Evolutionary conservation across 306 rosid genomes (phyloP).

Genomic region (Vigna radiata): DNA sequence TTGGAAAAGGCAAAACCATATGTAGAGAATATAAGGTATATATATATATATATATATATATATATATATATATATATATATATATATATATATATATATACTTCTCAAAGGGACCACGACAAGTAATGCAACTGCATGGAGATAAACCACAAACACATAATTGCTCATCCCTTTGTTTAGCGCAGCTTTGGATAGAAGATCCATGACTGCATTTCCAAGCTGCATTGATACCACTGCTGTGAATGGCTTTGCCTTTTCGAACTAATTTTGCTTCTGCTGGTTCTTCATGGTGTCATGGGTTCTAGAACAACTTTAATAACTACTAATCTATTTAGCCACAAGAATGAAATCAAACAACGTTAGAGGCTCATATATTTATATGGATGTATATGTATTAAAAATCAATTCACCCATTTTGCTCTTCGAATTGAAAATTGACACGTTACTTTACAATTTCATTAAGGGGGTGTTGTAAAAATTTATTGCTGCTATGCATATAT

Average conservation of each 20-base stretch:
- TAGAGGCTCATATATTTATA: conserved; percentile 34
- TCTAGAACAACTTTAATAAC: neutral
- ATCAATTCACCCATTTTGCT: neutral
- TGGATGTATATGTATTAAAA: neutral
- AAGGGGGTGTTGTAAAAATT: conserved; percentile 8
- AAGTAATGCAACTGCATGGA: conserved; percentile 73
- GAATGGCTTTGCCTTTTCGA: conserved; percentile 65
- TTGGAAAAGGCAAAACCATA: too few species aligned
- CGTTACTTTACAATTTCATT: neutral
- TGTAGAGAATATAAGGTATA: too few species aligned
- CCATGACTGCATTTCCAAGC: conserved; percentile 81
- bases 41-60: too few species aligned
- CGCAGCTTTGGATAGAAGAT: conserved; percentile 85
- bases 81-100: conserved; percentile 10
- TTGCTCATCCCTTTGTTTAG: conserved; percentile 91
- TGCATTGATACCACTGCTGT: conserved; percentile 74
- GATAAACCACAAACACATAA: conserved; percentile 83
- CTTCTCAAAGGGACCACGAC: conserved; percentile 80
- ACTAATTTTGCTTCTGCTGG: conserved; percentile 36
- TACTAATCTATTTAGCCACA: conserved; percentile 26
- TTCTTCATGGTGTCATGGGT: conserved; percentile 46
- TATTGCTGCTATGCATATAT: conserved; percentile 25
- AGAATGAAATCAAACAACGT: conserved; percentile 3
- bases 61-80: too few species aligned
- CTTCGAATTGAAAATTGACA: neutral